Evolutionary conservation across 768 basidiomycete genomes (phyloP), one percentile per base, ranked within the genome.

Genomic region (Boletus barrowsii): DNA sequence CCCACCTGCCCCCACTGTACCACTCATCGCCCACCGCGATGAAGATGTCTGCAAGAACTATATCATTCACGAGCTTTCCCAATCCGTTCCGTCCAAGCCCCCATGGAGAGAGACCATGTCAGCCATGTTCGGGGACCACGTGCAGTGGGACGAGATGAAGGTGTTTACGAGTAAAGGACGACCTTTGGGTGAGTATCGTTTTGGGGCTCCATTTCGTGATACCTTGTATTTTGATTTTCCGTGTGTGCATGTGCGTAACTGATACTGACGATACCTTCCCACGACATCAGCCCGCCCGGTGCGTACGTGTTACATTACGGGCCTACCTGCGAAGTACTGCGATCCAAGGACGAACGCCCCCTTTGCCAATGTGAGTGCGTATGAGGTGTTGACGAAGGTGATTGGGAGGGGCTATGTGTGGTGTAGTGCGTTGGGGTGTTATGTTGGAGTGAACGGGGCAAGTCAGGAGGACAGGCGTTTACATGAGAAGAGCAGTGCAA

Each of bases 101-200:
- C 64, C 69, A 0, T 88, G 89, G 87, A 75, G 72, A 44, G 82
- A 87, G 30, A 91, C 87, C 11, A 89, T 94, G 86, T 63, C 77
- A 8, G 85, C 90, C 2, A 78, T 96, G 74, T 92, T 98, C 61
- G 93, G 95, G 2, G 77, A 88, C 47, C 87, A 95, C 60, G 86
- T 87, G 10, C 79, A 86, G 45, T 98, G 90, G 90, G 83, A 88
- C 47, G 79, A 85, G 29, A 54, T 89, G 20, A 82, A 77, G 55
- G 86, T 86, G 7, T 89, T 81, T 60, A 74, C 76, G 2, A 77
- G 81, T 22, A 88, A 84, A 68, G 76, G 76, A n/a, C 75, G 89
- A 13, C 90, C 88, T 1, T 48, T 84, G 41, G 68, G 88, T 90
- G 61, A 50, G 80, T 57, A 14, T n/a, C 44, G 41, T 35, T 42